phyloP scores from a whole-genome alignment of 2,329 filamentous ascomycete species.

The Diplodia sapinea region DNA sequence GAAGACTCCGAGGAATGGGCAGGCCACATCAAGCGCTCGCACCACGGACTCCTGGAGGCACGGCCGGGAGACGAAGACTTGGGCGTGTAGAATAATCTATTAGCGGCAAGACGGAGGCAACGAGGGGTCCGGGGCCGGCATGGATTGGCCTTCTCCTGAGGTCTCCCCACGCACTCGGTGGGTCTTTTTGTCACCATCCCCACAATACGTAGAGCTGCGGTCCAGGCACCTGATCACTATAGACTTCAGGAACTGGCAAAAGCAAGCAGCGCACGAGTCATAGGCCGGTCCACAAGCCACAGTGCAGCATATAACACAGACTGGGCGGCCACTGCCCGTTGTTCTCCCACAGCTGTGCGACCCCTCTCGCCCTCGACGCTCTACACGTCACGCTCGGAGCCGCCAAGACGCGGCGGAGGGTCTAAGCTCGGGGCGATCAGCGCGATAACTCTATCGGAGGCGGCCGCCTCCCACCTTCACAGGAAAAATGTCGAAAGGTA shows the following conservation, averaged over 20 bases:
- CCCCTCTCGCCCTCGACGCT: background rate
- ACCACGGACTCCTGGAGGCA: conserved; percentile 38
- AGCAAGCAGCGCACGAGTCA: conserved; percentile 12
- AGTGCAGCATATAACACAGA: conserved; percentile 6
- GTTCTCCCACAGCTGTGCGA: background rate
- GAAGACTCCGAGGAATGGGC: conserved; percentile 36
- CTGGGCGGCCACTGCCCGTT: conserved; percentile 9
- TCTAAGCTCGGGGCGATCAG: conserved; percentile 21
- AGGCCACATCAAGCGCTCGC: conserved; percentile 36
- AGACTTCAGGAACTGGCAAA: conserved; percentile 28
- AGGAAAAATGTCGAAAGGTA: conserved; percentile 32
- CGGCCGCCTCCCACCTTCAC: conserved; percentile 15
- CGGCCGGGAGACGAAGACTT: conserved; percentile 17
- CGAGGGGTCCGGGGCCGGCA: background rate
- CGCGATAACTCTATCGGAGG: conserved; percentile 29
- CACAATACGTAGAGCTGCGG: conserved; percentile 16
- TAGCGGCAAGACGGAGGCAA: too few relatives aligned
- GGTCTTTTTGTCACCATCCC: conserved; percentile 21
- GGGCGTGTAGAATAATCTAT: conserved; percentile 12
- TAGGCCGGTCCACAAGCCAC: conserved; percentile 5
- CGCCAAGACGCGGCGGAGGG: conserved; percentile 24
- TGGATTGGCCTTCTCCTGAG: conserved; percentile 10
- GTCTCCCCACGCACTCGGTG: conserved; percentile 25
- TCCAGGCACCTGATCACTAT: conserved; percentile 26
- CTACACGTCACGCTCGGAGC: background rate